Evolutionary conservation across 805 yeast genomes (phyloP).

Genomic region (Candida vartiovaarae): DNA sequence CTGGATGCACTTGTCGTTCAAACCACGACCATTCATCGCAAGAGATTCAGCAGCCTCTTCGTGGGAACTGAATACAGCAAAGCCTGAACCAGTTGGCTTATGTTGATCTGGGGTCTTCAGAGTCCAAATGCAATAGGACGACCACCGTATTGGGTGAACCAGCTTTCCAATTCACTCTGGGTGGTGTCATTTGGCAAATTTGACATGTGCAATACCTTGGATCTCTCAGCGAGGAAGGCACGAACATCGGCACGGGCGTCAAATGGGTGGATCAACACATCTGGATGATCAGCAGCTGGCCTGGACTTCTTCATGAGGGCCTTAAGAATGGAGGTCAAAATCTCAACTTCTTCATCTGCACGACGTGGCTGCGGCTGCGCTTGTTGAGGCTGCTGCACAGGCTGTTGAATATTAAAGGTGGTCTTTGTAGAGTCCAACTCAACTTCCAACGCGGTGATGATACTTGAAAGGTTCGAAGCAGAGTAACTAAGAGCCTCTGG

Average conservation of each 20-base stretch:
- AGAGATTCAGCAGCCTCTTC: conserved; percentile 81
- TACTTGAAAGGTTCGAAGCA: conserved; percentile 23
- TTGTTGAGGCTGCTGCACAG: conserved; percentile 10
- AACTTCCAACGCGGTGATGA: conserved; percentile 25
- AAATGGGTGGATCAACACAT: conserved; percentile 63
- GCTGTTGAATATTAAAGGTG: conserved; percentile 12
- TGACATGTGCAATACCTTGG: conserved; percentile 72
- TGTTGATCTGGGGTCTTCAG: conserved; percentile 54
- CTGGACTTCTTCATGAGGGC: conserved; percentile 43
- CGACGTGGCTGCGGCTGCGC: conserved; percentile 26
- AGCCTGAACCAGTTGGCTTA: conserved; percentile 59
- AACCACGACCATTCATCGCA: conserved; percentile 68
- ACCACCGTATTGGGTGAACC: conserved; percentile 86
- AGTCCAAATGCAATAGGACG: conserved; percentile 89
- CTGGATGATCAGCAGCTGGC: conserved; percentile 39
- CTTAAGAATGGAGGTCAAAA: conserved; percentile 38
- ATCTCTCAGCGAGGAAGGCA: conserved; percentile 61
- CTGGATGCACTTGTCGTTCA: conserved; percentile 71
- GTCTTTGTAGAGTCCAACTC: conserved; percentile 7
- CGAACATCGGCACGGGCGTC: conserved; percentile 70
- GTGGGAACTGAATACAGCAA: conserved; percentile 77
- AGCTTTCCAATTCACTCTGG: conserved; percentile 81
- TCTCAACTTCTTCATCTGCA: conserved; percentile 38
- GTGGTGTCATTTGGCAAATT: conserved; percentile 83
- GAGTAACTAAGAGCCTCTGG: conserved; percentile 37